Conservation (phyloP, 495 filamentous ascomycete species). For the Neurospora sp. region DNA sequence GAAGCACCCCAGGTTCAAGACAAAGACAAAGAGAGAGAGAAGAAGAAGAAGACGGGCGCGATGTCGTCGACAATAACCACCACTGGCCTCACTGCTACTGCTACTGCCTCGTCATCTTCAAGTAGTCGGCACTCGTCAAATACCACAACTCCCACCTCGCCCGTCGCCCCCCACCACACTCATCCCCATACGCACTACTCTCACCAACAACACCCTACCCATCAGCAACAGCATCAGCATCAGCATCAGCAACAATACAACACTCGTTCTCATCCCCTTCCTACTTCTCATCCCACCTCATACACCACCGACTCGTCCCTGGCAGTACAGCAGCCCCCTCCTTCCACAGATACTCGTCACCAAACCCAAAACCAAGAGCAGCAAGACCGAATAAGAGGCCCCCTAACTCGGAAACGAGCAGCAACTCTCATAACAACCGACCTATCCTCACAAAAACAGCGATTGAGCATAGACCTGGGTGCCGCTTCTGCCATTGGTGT, state of each 20-base stretch:
- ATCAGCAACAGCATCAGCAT: too few species aligned
- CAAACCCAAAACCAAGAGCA: neutral
- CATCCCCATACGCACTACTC: too few species aligned
- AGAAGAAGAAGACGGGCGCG: neutral
- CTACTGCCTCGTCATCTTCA: neutral
- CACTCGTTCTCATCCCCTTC: neutral
- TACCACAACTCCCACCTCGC: neutral
- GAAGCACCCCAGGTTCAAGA: too few species aligned
- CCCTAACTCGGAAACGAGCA: slow-evolving; percentile 31
- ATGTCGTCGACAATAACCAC: neutral
- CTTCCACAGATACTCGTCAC: neutral
- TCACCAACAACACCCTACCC: too few species aligned
- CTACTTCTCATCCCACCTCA: neutral
- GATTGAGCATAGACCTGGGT: neutral
- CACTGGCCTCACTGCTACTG: neutral
- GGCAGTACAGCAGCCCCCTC: neutral
- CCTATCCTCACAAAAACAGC: neutral
- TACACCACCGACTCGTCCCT: neutral
- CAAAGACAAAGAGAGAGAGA: too few species aligned
- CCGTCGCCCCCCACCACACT: too few species aligned
- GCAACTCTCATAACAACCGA: neutral
- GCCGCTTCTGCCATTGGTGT: too few species aligned
- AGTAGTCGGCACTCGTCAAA: neutral
- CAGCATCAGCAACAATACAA: neutral
- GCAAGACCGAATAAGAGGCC: slow-evolving; percentile 3